Conservation (phyloP, 345 rosid species). For the Corchorus capsularis region DNA sequence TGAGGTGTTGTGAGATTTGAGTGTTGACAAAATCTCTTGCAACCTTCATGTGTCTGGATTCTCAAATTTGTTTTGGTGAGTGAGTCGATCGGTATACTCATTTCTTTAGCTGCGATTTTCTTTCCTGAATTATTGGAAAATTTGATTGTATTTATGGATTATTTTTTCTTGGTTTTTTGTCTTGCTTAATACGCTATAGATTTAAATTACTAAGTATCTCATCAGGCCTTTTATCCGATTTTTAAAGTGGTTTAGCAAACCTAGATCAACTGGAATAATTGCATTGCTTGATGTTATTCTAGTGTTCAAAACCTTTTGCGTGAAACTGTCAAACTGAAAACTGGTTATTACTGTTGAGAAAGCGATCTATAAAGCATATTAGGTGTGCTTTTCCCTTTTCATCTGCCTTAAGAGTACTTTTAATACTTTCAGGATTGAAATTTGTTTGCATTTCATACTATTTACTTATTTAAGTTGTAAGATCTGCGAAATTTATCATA, state of each 20-base stretch:
- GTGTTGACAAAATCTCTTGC: constrained; percentile 25
- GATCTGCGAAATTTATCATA: background rate
- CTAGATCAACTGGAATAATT: background rate
- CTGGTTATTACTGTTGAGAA: background rate
- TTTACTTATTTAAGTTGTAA: background rate
- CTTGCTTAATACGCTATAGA: background rate
- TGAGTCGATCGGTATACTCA: constrained; percentile 23
- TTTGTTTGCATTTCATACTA: background rate
- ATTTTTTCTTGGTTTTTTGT: background rate
- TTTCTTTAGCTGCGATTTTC: constrained; percentile 8
- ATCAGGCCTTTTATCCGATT: background rate
- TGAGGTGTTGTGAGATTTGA: constrained; percentile 30
- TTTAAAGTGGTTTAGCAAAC: background rate
- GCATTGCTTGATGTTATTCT: background rate
- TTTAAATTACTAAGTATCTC: background rate
- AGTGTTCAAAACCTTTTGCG: background rate
- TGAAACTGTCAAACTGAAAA: constrained; percentile 5
- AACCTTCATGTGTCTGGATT: constrained; percentile 50
- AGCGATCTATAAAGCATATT: background rate
- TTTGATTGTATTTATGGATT: background rate
- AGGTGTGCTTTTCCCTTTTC: background rate
- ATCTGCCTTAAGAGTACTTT: background rate
- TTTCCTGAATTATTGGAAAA: background rate
- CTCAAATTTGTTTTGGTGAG: constrained; percentile 51
- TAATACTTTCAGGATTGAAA: background rate